Conservation (phyloP, 345 rosid genomes). For the Noccaea bulbosa region DNA sequence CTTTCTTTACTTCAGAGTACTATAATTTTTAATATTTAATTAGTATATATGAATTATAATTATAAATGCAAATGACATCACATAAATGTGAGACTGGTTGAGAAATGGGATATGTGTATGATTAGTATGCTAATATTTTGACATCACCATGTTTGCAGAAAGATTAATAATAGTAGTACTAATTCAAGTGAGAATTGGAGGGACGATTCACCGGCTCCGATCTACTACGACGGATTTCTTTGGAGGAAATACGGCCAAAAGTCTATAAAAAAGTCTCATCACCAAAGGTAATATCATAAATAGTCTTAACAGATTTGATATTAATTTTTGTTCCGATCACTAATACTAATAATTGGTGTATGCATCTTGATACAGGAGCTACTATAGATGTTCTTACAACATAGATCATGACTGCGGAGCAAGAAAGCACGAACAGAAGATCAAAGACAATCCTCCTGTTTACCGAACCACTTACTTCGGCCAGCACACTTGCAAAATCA, state of each 20-base stretch:
- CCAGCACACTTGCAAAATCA: slow-evolving; percentile 37
- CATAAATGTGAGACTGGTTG: not conserved
- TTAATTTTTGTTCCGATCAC: not conserved
- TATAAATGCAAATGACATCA: not conserved
- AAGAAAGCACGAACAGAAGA: slow-evolving; percentile 41
- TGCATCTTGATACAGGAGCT: slow-evolving; percentile 27
- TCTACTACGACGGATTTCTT: slow-evolving; percentile 33
- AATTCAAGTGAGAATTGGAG: slow-evolving; percentile 32
- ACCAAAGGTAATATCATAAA: slow-evolving; percentile 34
- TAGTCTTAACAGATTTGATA: not conserved
- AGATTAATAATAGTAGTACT: not conserved
- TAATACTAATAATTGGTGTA: not conserved
- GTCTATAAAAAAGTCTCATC: slow-evolving; percentile 10
- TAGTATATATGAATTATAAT: not conserved
- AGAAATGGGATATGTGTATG: not conserved
- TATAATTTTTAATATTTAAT: not conserved
- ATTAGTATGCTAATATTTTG: slow-evolving; percentile 5
- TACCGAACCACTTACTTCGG: slow-evolving; percentile 46
- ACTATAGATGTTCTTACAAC: slow-evolving; percentile 44
- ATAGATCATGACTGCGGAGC: slow-evolving; percentile 39
- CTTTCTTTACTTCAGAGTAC: not conserved
- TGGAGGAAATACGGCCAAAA: slow-evolving; percentile 46
- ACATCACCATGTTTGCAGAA: slow-evolving; percentile 25
- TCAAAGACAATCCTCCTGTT: slow-evolving; percentile 47
- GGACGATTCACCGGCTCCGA: slow-evolving; percentile 43